These are phyloP conservation scores for Quercus variabilis DNA, from an alignment of 306 rosid species.

Conservation along the genomic window DNA sequence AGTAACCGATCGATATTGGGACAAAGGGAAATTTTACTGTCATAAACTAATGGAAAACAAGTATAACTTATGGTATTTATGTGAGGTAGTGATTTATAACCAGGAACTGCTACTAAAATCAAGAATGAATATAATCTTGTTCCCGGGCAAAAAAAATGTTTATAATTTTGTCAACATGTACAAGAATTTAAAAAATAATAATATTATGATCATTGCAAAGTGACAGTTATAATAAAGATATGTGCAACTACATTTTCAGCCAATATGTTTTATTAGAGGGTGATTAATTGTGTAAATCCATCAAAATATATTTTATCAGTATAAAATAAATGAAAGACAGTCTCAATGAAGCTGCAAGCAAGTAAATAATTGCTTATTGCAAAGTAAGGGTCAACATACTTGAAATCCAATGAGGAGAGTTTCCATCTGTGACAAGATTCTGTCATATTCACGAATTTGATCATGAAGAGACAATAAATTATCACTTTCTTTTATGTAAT, in stretches of 20 bases:
- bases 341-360: conserved; percentile 3
- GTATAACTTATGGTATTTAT: too few species aligned
- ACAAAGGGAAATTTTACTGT: too few species aligned
- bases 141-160: too few species aligned
- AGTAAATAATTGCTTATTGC: conserved; percentile 8
- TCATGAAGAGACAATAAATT: conserved; percentile 93
- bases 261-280: neutral
- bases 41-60: too few species aligned
- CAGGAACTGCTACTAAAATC: too few species aligned
- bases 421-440: conserved; percentile 93
- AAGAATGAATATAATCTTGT: too few species aligned
- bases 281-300: neutral
- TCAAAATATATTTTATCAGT: neutral
- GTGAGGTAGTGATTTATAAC: too few species aligned
- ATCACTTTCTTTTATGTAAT: conserved; percentile 90
- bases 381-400: conserved; percentile 42
- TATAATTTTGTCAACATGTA: too few species aligned
- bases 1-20: too few species aligned
- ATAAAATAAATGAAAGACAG: neutral
- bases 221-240: neutral
- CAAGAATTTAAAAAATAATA: neutral
- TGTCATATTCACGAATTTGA: conserved; percentile 92
- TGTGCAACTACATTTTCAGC: neutral
- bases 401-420: conserved; percentile 94
- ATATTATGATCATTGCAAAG: neutral